Evolutionary conservation across 2,329 filamentous ascomycete genomes (phyloP).

Genomic region (Pseudomassariella vexata): DNA sequence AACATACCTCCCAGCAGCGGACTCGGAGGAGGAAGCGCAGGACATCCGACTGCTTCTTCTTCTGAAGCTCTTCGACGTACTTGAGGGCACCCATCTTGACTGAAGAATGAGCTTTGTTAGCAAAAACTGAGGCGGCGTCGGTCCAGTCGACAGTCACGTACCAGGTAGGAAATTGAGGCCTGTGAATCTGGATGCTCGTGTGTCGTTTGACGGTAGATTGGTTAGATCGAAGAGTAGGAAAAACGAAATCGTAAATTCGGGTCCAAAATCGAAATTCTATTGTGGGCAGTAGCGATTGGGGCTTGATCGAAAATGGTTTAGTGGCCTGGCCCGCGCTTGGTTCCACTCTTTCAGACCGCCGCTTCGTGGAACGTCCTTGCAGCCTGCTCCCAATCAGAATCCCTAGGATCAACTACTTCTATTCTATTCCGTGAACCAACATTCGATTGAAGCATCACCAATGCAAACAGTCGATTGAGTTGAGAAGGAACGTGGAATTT

Average conservation of each 20-base stretch:
- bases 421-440: too few species aligned
- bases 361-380: too few species aligned
- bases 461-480: too few species aligned
- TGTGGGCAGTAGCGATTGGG: slow-evolving; percentile 4
- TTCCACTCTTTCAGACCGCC: too few species aligned
- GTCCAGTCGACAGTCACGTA: slow-evolving; percentile 13
- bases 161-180: slow-evolving; percentile 28
- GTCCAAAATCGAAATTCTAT: slow-evolving; percentile 22
- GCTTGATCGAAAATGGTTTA: slow-evolving; percentile 11
- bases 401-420: too few species aligned
- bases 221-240: neutral
- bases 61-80: slow-evolving; percentile 99
- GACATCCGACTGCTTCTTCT: slow-evolving; percentile 99
- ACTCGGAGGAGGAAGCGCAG: slow-evolving; percentile 99
- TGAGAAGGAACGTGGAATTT: too few species aligned
- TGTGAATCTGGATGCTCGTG: slow-evolving; percentile 28
- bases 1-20: slow-evolving; percentile 99
- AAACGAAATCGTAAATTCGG: slow-evolving; percentile 1
- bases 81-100: slow-evolving; percentile 98
- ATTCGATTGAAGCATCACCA: too few species aligned
- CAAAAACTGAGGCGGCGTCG: slow-evolving; percentile 8
- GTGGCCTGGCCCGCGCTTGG: neutral
- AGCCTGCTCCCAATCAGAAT: too few species aligned
- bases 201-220: slow-evolving; percentile 25
- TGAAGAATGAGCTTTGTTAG: slow-evolving; percentile 24